These are phyloP conservation scores for Collybia sordida DNA, from an alignment of 768 basidiomycete species.

Conservation along the genomic window DNA sequence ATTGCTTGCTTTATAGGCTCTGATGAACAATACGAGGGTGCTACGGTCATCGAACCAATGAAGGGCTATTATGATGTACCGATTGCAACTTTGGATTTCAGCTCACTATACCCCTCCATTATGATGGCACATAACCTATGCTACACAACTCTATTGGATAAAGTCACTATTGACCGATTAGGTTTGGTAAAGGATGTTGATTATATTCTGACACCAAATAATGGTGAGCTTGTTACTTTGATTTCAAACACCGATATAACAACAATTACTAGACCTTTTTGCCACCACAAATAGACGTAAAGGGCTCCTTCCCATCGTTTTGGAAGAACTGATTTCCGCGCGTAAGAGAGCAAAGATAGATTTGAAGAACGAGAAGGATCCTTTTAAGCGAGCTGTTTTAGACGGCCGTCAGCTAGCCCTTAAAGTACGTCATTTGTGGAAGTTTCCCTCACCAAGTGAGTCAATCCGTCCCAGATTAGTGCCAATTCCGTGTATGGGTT, in stretches of 20 bases:
- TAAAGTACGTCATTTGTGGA: conserved; percentile 54
- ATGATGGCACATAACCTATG: conserved; percentile 99
- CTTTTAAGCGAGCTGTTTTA: conserved; percentile 94
- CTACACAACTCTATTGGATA: conserved; percentile 94
- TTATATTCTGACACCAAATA: conserved; percentile 94
- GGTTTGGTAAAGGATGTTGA: conserved; percentile 81
- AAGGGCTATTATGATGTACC: conserved; percentile 96
- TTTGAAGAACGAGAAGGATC: conserved; percentile 94
- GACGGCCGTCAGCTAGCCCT: conserved; percentile 97
- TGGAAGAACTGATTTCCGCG: conserved; percentile 92
- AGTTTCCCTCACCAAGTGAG: neutral
- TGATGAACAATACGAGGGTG: conserved; percentile 98
- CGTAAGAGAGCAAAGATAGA: conserved; percentile 95
- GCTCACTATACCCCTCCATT: conserved; percentile 97
- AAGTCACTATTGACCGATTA: conserved; percentile 72
- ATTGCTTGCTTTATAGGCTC: conserved; percentile 45
- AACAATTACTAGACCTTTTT: conserved; percentile 68
- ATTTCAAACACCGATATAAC: too few species aligned
- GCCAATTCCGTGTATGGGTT: conserved; percentile 99
- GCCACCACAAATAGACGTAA: conserved; percentile 72
- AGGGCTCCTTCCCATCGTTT: conserved; percentile 85
- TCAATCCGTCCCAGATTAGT: conserved; percentile 65
- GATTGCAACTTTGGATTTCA: conserved; percentile 98
- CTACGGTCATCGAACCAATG: conserved; percentile 96
- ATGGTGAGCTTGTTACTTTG: conserved; percentile 50